Percentiles rank a stretch among this genome's conserved stretches.
Evolutionary conservation across 495 filamentous ascomycete genomes (phyloP).

Genomic region (Copromyces sp.): DNA sequence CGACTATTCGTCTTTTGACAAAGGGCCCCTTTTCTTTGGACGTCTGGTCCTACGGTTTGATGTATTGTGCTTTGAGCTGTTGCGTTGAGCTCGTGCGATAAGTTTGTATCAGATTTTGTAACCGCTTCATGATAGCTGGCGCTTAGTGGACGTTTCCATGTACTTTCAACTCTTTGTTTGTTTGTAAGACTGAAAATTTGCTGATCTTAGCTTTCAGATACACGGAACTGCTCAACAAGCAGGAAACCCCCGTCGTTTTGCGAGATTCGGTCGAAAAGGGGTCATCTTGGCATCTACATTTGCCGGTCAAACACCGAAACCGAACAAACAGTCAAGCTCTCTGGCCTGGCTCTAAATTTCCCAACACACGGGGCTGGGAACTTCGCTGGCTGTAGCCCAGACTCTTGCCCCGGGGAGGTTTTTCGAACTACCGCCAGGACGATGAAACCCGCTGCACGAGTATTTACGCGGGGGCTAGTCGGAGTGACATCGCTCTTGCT

Average conservation of each 20-base stretch:
- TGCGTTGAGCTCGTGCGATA: neutral
- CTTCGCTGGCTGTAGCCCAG: neutral
- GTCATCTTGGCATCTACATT: neutral
- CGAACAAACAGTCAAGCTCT: neutral
- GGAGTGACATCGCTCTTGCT: neutral
- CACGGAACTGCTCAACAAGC: neutral
- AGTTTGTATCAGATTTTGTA: neutral
- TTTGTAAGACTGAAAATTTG: neutral
- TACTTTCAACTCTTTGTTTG: no score
- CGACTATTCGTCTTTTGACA: neutral
- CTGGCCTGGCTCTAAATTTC: neutral
- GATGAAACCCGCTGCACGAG: neutral
- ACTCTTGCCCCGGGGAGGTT: neutral
- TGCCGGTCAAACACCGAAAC: neutral
- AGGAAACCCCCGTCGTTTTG: neutral
- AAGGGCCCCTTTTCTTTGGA: neutral
- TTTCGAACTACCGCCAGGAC: neutral
- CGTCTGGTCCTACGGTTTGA: neutral
- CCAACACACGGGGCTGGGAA: neutral
- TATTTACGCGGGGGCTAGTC: neutral
- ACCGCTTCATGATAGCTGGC: neutral
- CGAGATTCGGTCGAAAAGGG: neutral
- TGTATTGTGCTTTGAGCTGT: neutral
- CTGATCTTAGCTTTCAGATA: neutral
- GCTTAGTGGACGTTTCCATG: neutral